phyloP scores from a whole-genome alignment of 257 asterid genomes.

The Solanum chilense region DNA sequence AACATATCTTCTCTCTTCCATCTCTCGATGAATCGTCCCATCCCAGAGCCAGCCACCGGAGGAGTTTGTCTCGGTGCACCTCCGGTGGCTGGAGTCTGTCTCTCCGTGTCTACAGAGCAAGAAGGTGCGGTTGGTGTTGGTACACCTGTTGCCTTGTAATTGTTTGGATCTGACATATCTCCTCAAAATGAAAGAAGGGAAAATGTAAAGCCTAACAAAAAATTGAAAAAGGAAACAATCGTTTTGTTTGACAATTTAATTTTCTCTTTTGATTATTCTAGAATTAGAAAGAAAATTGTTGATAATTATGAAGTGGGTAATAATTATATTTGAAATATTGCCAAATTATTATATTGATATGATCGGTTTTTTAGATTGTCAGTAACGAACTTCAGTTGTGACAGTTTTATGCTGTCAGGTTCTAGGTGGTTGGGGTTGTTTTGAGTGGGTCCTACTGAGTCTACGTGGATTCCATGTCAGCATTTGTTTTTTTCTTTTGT shows the following conservation, averaged over 20 bases:
- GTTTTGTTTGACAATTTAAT: neutral
- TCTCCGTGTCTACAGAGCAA: neutral
- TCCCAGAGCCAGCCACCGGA: constrained; percentile 14
- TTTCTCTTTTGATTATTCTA: neutral
- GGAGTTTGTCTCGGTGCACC: constrained; percentile 10
- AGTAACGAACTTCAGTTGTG: neutral
- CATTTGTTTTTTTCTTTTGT: neutral
- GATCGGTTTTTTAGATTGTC: neutral
- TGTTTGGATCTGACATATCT: constrained; percentile 30
- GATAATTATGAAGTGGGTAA: neutral
- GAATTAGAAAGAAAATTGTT: neutral
- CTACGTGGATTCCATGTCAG: neutral
- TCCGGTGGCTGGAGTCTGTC: neutral
- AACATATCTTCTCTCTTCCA: constrained; percentile 54
- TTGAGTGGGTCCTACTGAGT: neutral
- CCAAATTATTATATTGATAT: neutral
- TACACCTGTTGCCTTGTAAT: neutral
- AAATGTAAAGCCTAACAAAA: neutral
- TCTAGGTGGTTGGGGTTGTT: neutral
- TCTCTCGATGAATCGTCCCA: constrained; percentile 16
- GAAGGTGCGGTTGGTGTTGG: constrained; percentile 14
- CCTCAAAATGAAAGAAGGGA: neutral
- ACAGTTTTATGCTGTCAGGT: neutral
- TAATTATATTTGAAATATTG: neutral
- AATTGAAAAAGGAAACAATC: neutral